phyloP scores from a whole-genome alignment of 495 filamentous ascomycete genomes.

The Staphylotrichum longicolle region DNA sequence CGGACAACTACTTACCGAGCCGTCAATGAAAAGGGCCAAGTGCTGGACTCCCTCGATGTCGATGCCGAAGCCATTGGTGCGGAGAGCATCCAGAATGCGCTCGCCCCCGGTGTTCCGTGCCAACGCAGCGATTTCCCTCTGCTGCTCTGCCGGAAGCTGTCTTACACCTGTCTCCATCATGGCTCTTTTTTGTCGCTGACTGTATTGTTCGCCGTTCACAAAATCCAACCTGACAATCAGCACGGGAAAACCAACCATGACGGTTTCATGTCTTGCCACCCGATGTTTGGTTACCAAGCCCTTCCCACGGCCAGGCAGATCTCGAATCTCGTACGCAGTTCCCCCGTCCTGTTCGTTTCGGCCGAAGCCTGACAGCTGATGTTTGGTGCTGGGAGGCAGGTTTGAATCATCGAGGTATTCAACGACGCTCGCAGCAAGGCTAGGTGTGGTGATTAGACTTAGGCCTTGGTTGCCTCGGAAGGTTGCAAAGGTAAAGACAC shows the following conservation, averaged over 20 bases:
- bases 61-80: constrained; percentile 51
- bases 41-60: constrained; percentile 37
- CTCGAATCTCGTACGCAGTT: constrained; percentile 19
- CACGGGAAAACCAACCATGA: constrained; percentile 34
- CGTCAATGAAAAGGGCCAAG: constrained; percentile 28
- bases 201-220: constrained; percentile 23
- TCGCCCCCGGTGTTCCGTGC: constrained; percentile 72
- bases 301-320: constrained; percentile 33
- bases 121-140: constrained; percentile 32
- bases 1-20: constrained; percentile 28
- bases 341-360: neutral
- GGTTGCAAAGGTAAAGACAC: constrained; percentile 13
- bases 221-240: constrained; percentile 32
- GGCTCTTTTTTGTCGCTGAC: constrained; percentile 16
- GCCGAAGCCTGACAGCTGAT: neutral
- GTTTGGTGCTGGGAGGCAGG: neutral
- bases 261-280: constrained; percentile 27
- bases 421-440: constrained; percentile 7
- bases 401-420: constrained; percentile 5
- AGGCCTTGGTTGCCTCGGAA: constrained; percentile 18
- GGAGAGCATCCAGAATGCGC: constrained; percentile 65
- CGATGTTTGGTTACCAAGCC: constrained; percentile 28
- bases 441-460: constrained; percentile 14
- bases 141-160: constrained; percentile 26
- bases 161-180: constrained; percentile 29